Conservation (phyloP, 192 early-diverging fungal genomes). For the Fimicolochytrium jonesii region DNA sequence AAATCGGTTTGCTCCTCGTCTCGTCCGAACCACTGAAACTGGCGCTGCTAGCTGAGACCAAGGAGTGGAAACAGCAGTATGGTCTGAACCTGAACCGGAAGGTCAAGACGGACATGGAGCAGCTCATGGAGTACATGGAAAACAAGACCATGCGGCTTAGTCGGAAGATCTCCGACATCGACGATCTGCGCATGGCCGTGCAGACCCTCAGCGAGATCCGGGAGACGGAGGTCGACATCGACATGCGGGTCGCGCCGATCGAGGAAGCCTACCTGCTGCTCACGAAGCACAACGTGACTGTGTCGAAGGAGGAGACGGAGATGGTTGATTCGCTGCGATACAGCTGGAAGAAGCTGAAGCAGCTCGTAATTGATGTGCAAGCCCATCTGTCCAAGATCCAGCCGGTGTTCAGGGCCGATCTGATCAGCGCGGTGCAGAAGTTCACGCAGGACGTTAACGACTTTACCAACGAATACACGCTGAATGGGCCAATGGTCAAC, state of each 20-base stretch:
- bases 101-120: constrained; percentile 64
- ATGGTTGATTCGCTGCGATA: constrained; percentile 65
- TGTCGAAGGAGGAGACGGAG: constrained; percentile 64
- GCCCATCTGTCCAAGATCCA: constrained; percentile 59
- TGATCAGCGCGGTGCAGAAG: constrained; percentile 53
- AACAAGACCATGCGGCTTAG: constrained; percentile 52
- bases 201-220: constrained; percentile 58
- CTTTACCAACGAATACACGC: constrained; percentile 57
- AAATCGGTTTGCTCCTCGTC: constrained; percentile 57
- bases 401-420: constrained; percentile 58
- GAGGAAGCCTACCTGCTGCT: constrained; percentile 61
- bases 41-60: constrained; percentile 58
- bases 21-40: constrained; percentile 61
- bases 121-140: constrained; percentile 65
- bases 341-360: constrained; percentile 66
- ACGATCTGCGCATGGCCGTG: constrained; percentile 59
- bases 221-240: constrained; percentile 62
- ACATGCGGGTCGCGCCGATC: constrained; percentile 64
- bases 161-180: constrained; percentile 61
- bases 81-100: constrained; percentile 60
- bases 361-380: constrained; percentile 58
- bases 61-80: constrained; percentile 68
- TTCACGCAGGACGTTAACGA: constrained; percentile 60
- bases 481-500: constrained; percentile 63
- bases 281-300: constrained; percentile 55